Base-by-base conservation (phyloP, 306 rosid species). In the Trifolium fragiferum region DNA sequence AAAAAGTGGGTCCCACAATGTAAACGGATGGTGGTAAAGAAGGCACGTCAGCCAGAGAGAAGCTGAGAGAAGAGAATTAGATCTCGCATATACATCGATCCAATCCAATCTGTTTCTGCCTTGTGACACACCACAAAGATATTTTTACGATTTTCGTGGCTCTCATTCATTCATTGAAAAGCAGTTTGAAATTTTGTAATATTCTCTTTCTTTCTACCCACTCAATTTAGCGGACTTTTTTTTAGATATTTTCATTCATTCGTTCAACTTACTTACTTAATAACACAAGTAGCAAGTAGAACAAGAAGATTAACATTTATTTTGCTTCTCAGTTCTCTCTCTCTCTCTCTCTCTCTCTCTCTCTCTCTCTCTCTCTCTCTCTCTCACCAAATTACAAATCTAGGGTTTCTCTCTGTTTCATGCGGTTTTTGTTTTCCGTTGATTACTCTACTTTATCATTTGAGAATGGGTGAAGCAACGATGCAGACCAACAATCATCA, bases 71-170 rank as follows among this genome's bases (percentile, higher is more conserved):
- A 59, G 43, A 27, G 73, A 46, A 40, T 25, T n/a, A 27, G 73
- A 68, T 67, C 59, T 6, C 33, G 3, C 32, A 27, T 23, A 2
- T 1, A 23, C 1, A 23, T 23, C 1, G 25, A 23, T 57, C 10
- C 30, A 55, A 20, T 65, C 14, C 40, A 37, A 37, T 37, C 40
- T 37, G 40, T 37, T 37, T 37, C 40, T 37, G 40, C 40, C 40
- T 37, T 13, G 19, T 50, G 12, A n/a, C 41, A 60, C 54, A 14
- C 16, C 25, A 46, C 23, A 9, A 46, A 79, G 88, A 88, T 88
- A 85, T 85, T 87, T 85, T 78, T 37, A 7, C 10, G 2, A 77
- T 4, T 12, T 44, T 44, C n/a, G 78, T 79, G 87, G 89, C 37
- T 74, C 82, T 50, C 68, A 76, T 32, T 46, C 8, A 72, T 37